A percentile compares a stretch with the other conserved stretches of the same genome.
Evolutionary conservation across 2,329 filamentous ascomycete genomes (phyloP).

Genomic region (Arthrobotrys iridis): DNA sequence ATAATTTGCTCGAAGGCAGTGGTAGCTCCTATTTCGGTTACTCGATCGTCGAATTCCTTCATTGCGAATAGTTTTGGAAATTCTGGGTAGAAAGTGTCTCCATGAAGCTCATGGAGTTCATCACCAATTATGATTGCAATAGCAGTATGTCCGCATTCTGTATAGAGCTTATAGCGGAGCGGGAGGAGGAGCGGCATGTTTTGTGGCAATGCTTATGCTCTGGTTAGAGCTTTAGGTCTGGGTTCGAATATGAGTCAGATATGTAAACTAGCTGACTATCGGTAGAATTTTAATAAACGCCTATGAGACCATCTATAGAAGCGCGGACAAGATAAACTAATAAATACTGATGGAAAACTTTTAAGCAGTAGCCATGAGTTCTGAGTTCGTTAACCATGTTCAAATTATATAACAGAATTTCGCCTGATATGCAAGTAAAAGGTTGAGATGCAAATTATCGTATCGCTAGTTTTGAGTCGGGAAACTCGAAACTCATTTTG

Average conservation of each 20-base stretch:
- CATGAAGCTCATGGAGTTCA: not conserved
- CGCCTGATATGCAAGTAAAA: not conserved
- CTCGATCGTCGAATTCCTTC: not conserved
- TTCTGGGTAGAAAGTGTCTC: not conserved
- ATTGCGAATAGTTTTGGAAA: not conserved
- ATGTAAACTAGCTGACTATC: too few species aligned
- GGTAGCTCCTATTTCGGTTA: constrained; percentile 9
- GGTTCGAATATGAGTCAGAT: too few species aligned
- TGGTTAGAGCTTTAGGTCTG: too few species aligned
- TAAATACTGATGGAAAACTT: too few species aligned
- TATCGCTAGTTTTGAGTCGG: not conserved
- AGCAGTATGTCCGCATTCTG: not conserved
- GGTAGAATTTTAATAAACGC: too few species aligned
- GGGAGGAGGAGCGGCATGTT: not conserved
- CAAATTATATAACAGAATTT: not conserved
- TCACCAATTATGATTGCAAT: not conserved
- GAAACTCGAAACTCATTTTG: not conserved
- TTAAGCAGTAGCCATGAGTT: not conserved
- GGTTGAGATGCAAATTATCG: too few species aligned
- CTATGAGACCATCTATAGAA: too few species aligned
- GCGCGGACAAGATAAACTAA: too few species aligned
- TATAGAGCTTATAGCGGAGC: constrained; percentile 21
- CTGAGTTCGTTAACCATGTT: not conserved
- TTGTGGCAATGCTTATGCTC: too few species aligned
- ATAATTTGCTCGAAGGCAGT: not conserved